A percentile compares a stretch with the other conserved stretches of the same genome.
Conservation (phyloP, 2,329 filamentous ascomycete genomes). For the Ceratocystiopsis minuta region DNA sequence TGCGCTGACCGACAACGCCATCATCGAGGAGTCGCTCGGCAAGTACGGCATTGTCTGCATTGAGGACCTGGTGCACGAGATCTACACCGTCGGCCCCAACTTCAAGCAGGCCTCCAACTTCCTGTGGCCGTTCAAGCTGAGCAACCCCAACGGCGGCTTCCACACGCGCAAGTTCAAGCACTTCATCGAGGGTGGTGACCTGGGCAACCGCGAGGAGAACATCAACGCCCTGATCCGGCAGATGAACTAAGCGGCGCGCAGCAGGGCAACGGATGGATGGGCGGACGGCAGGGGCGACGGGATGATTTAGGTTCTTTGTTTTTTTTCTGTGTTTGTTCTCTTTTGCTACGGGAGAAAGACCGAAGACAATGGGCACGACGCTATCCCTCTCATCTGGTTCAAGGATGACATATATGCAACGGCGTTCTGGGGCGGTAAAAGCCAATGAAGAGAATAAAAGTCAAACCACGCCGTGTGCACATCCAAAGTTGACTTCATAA, state of each 20-base stretch:
- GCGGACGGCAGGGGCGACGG: slow-evolving; percentile 3
- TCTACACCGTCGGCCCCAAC: slow-evolving; percentile 96
- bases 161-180: slow-evolving; percentile 95
- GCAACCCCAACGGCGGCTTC: slow-evolving; percentile 96
- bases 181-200: slow-evolving; percentile 95
- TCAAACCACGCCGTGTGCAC: no score
- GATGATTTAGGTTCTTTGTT: no score
- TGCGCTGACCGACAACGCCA: slow-evolving; percentile 89
- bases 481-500: no score
- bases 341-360: no score
- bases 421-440: no score
- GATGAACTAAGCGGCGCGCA: slow-evolving; percentile 65
- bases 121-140: slow-evolving; percentile 99
- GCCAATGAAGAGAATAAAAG: no score
- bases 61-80: slow-evolving; percentile 98
- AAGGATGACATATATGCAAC: no score
- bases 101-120: slow-evolving; percentile 99
- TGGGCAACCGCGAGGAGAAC: slow-evolving; percentile 95
- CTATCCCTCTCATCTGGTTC: no score
- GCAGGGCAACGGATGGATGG: slow-evolving; percentile 3
- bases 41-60: slow-evolving; percentile 99
- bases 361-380: no score
- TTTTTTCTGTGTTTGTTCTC: no score
- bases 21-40: slow-evolving; percentile 92
- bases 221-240: slow-evolving; percentile 93